These are phyloP conservation scores for Teratosphaeria nubilosa DNA, from an alignment of 2,329 filamentous ascomycete genomes.

Conservation along the genomic window DNA sequence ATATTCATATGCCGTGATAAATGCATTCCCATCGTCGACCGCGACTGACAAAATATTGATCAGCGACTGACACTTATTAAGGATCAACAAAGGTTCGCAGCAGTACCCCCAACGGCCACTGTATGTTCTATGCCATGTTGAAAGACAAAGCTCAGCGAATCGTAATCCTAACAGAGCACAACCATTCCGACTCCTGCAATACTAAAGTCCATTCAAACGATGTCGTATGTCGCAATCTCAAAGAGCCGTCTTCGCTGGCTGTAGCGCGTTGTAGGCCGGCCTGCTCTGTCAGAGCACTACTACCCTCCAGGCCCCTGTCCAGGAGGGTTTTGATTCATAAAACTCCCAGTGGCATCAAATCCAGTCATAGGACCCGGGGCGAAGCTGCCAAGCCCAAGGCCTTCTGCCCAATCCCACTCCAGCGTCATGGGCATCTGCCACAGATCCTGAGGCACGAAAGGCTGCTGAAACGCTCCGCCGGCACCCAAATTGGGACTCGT, in stretches of 20 bases:
- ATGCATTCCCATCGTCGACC: too few species aligned
- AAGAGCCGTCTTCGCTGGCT: too few species aligned
- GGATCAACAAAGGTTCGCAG: too few species aligned
- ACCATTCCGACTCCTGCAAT: neutral
- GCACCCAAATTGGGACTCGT: neutral
- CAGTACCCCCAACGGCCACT: too few species aligned
- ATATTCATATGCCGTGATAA: too few species aligned
- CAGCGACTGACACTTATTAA: too few species aligned
- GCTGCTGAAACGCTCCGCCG: conserved; percentile 57
- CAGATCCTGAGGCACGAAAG: conserved; percentile 82
- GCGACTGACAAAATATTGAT: too few species aligned
- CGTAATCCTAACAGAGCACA: neutral
- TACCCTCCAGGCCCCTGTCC: neutral
- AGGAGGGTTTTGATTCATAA: neutral
- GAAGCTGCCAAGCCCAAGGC: conserved; percentile 21
- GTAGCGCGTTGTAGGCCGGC: neutral
- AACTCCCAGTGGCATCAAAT: neutral
- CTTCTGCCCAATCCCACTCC: conserved; percentile 71
- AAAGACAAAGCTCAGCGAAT: neutral
- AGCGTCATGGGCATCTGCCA: conserved; percentile 95
- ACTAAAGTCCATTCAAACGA: neutral
- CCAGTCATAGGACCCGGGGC: conserved; percentile 14
- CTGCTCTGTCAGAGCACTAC: neutral
- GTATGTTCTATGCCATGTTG: too few species aligned
- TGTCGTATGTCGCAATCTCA: neutral